Percentiles rank a stretch among this genome's conserved stretches.
Evolutionary conservation across 805 yeast species (phyloP).

Genomic region (Hagleromyces aurorensis): DNA sequence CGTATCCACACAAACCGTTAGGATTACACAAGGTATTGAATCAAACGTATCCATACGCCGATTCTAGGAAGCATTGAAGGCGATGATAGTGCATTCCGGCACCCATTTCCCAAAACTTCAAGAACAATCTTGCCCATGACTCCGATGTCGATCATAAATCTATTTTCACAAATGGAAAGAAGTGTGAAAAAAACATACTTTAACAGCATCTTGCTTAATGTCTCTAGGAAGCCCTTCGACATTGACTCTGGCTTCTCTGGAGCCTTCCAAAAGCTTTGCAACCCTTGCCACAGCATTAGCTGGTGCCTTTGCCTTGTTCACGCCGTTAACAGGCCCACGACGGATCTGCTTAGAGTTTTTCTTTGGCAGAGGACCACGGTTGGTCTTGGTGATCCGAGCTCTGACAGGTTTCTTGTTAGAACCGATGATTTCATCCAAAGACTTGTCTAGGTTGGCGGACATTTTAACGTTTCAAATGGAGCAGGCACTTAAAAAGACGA

Average conservation of each 20-base stretch:
- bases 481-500: no score
- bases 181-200: slow-evolving; percentile 66
- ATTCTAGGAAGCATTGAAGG: no score
- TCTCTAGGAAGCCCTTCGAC: slow-evolving; percentile 83
- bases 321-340: slow-evolving; percentile 19
- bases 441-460: slow-evolving; percentile 83
- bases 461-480: no score
- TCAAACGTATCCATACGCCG: no score
- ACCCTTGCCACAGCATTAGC: slow-evolving; percentile 31
- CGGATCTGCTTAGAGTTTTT: slow-evolving; percentile 31
- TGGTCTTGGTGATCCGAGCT: slow-evolving; percentile 28
- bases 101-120: no score
- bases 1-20: slow-evolving; percentile 9
- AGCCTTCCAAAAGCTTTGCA: slow-evolving; percentile 36
- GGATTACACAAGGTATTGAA: slow-evolving; percentile 1
- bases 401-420: slow-evolving; percentile 38
- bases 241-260: slow-evolving; percentile 71
- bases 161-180: not conserved
- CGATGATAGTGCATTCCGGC: no score
- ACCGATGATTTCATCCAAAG: slow-evolving; percentile 90
- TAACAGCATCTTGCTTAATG: slow-evolving; percentile 73
- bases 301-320: slow-evolving; percentile 23
- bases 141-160: no score
- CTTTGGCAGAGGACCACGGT: slow-evolving; percentile 30
- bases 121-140: no score